Percentiles rank a stretch among this genome's conserved stretches.
Evolutionary conservation across 805 yeast genomes (phyloP).

Genomic region (Candida qinlingensis): DNA sequence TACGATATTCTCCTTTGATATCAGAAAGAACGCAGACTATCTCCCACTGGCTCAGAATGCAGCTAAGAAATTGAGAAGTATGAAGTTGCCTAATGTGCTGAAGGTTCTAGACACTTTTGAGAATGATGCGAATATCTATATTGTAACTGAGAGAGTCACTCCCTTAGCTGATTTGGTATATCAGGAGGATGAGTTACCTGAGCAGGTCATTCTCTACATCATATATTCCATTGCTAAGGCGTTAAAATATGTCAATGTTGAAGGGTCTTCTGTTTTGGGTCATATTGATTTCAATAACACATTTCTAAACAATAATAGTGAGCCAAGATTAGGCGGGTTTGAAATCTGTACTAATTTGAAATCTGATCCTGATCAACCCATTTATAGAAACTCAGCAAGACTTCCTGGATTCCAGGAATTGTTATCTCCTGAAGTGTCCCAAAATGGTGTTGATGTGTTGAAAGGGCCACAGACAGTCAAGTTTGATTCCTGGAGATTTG

Average conservation of each 20-base stretch:
- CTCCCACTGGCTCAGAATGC: conserved; percentile 40
- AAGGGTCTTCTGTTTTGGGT: conserved; percentile 56
- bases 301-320: conserved; percentile 64
- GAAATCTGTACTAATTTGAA: conserved; percentile 55
- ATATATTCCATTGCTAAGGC: conserved; percentile 50
- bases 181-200: conserved; percentile 28
- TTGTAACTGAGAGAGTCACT: conserved; percentile 61
- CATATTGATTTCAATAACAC: conserved; percentile 52
- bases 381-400: conserved; percentile 31
- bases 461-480: conserved; percentile 33
- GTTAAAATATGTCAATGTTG: conserved; percentile 51
- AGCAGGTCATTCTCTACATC: conserved; percentile 47
- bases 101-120: conserved; percentile 59
- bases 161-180: conserved; percentile 40
- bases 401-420: conserved; percentile 29
- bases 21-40: conserved; percentile 32
- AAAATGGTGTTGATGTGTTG: conserved; percentile 38
- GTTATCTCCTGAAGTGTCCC: conserved; percentile 50
- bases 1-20: conserved; percentile 62
- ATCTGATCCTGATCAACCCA: conserved; percentile 23
- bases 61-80: conserved; percentile 42
- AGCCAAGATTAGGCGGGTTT: conserved; percentile 81
- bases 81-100: conserved; percentile 68
- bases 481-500: conserved; percentile 63
- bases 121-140: conserved; percentile 47